These are phyloP conservation scores for Aspergillus nanangensis DNA, from an alignment of 495 filamentous ascomycete genomes.

Conservation along the genomic window DNA sequence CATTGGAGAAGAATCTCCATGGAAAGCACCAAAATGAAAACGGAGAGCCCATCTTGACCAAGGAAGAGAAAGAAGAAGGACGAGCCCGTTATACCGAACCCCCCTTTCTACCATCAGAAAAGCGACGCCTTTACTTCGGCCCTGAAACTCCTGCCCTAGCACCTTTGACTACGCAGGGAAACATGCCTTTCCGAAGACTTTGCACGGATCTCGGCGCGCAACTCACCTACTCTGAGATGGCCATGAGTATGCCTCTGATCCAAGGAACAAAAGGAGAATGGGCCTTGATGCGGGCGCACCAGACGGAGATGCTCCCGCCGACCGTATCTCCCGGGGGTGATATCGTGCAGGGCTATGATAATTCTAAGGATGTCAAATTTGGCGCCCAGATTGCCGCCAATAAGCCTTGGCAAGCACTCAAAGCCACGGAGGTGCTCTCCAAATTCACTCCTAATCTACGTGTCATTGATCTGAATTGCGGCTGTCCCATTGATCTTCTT, in stretches of 20 bases:
- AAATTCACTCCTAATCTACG: conserved; percentile 73
- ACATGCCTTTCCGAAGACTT: conserved; percentile 91
- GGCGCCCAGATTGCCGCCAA: conserved; percentile 88
- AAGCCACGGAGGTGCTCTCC: conserved; percentile 77
- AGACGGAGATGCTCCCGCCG: conserved; percentile 69
- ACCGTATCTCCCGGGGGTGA: conserved; percentile 36
- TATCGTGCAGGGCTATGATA: conserved; percentile 69
- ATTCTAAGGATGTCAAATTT: conserved; percentile 77
- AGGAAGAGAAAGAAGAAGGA: conserved; percentile 55
- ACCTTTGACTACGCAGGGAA: conserved; percentile 91
- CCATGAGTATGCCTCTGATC: conserved; percentile 84
- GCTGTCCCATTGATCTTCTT: conserved; percentile 92
- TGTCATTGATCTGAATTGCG: conserved; percentile 91
- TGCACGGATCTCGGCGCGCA: conserved; percentile 87
- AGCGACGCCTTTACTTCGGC: conserved; percentile 87
- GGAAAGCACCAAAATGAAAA: conserved; percentile 17
- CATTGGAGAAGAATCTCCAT: conserved; percentile 47
- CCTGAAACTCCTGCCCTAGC: conserved; percentile 88
- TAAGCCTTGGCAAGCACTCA: conserved; percentile 81
- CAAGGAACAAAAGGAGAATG: conserved; percentile 90
- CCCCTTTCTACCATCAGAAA: conserved; percentile 86
- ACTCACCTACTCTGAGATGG: conserved; percentile 97
- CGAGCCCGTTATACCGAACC: conserved; percentile 76
- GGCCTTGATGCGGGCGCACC: conserved; percentile 88
- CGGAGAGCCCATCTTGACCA: conserved; percentile 10